Evolutionary conservation across 345 rosid genomes (phyloP), one percentile per base, ranked within the genome.

Genomic region (Turnera subulata): DNA sequence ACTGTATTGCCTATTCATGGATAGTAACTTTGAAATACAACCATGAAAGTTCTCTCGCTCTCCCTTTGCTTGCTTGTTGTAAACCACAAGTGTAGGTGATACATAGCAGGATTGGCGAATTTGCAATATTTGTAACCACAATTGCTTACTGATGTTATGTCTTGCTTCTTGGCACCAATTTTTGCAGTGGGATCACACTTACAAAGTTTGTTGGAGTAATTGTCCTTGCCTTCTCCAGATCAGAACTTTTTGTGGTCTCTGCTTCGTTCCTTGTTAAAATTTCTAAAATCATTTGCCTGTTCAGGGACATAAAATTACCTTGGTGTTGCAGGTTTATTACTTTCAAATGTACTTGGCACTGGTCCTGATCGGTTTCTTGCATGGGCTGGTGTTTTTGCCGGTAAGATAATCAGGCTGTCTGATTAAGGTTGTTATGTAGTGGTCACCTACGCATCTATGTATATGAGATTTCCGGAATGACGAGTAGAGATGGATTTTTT

Each of bases 321-420:
- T 47, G 54, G 33, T 60, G 50, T 50, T 83, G 74, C 91, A 91
- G 97, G 93, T 87, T 60, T 91, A 91, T 73, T 91, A 91, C 84
- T 91, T 91, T 63, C 93, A 87, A 61, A 91, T 91, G 97, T 91
- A 83, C 78, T 56, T 91, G 59, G 96, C 97, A 15, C 64, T 91
- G 84, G 91, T 91, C 66, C 49, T 91, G 55, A 74, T 87, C 14
- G 93, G 96, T 55, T 91, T 91, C 81, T 69, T 91, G 75, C 97
- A 91, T 23, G 97, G 97, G 25, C 96, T 91, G 42, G 87, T 91
- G 74, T 82, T 87, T 56, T 73, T 91, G 73, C 97, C 97, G 0
- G 97, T 87, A 82, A 83, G 95, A 80, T 55, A 18, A 67, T 17
- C 26, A 8, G 32, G 61, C 15, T 33, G 14, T 45, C 45, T 68